Base-by-base conservation (phyloP, 2,329 filamentous ascomycete species). In the Claviceps lovelessii region DNA sequence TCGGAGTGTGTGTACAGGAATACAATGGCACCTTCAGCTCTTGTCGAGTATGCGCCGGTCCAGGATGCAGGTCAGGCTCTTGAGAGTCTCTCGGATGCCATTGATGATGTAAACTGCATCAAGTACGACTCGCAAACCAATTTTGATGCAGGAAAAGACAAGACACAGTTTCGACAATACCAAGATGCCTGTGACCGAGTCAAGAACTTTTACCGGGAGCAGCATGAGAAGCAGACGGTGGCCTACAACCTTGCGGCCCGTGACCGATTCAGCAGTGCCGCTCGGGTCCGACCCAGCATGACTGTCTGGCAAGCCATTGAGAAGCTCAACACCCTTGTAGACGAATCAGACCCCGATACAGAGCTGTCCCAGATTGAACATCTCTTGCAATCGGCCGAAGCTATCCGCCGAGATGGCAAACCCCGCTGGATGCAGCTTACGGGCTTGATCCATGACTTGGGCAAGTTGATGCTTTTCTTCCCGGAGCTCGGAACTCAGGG, bases 271-370 rank as follows among this genome's bases (percentile, higher is more conserved):
- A 60, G 83, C 68, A 77, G 76, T 59, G 79, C 83, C 58, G 79
- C 79, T 1, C 81, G 86, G 19, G 64, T 63, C 45, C 72, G 76
- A 54, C 81, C 85, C 17, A 78, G 86, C 68, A 88, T 95, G 86
- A 85, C 84, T 58, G 78, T 95, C 67, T 95, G 89, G 90, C 77
- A 94, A 68, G 90, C 90, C 23, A 93, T 95, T 72, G 88, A 94
- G 78, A 90, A 89, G 71, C 84, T 95, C 65, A 88, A 95, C 77
- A 89, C 86, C 0, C 79, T 95, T 53, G 86, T 95, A 68, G 90
- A 95, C 72, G 87, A 94, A 71, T 90, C 85, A 23, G 90, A 95
- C 73, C 90, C 90, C 1, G 89, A 95, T 72, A 95, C 90, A 49
- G 82, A 80, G 50, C 83, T 95, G 58, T 85, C 83, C 33, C 90